A percentile compares a stretch with the other conserved stretches of the same genome.
phyloP scores from a whole-genome alignment of 768 basidiomycete genomes.

The Mycena kentingensis region DNA sequence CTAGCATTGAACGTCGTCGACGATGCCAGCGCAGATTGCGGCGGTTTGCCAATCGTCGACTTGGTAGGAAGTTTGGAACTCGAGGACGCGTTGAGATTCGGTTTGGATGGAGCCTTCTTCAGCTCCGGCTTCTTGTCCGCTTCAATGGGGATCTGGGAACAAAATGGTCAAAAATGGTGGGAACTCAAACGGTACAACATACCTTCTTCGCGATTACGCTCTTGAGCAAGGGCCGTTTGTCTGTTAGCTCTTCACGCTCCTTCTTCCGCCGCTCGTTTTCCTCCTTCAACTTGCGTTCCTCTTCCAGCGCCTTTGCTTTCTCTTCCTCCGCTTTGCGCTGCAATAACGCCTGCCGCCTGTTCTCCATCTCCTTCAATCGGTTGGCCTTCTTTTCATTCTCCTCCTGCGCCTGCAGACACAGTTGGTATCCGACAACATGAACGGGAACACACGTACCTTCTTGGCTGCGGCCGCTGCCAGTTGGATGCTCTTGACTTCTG shows the following conservation, averaged over 20 bases:
- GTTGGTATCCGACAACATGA: slow-evolving; percentile 10
- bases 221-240: slow-evolving; percentile 62
- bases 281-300: slow-evolving; percentile 72
- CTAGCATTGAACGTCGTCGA: slow-evolving; percentile 22
- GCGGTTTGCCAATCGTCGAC: slow-evolving; percentile 35
- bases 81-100: slow-evolving; percentile 41
- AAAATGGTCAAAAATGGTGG: slow-evolving; percentile 5
- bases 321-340: slow-evolving; percentile 83
- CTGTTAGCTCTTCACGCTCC: slow-evolving; percentile 76
- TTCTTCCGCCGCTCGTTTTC: slow-evolving; percentile 78
- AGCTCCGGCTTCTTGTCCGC: slow-evolving; percentile 56
- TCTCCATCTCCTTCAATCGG: slow-evolving; percentile 80
- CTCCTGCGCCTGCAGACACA: slow-evolving; percentile 76
- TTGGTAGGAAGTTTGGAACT: slow-evolving; percentile 39
- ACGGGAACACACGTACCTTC: slow-evolving; percentile 58
- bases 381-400: slow-evolving; percentile 78
- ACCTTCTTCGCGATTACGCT: slow-evolving; percentile 58
- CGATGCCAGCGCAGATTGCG: slow-evolving; percentile 29
- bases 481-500: slow-evolving; percentile 81
- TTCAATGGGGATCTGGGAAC: slow-evolving; percentile 50
- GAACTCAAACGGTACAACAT: slow-evolving; percentile 5
- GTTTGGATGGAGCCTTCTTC: slow-evolving; percentile 60
- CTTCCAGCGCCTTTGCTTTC: slow-evolving; percentile 58
- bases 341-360: slow-evolving; percentile 66
- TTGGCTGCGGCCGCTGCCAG: slow-evolving; percentile 83